Evolutionary conservation across 2,329 filamentous ascomycete species (phyloP).

Genomic region (Epicoccum nigrum): DNA sequence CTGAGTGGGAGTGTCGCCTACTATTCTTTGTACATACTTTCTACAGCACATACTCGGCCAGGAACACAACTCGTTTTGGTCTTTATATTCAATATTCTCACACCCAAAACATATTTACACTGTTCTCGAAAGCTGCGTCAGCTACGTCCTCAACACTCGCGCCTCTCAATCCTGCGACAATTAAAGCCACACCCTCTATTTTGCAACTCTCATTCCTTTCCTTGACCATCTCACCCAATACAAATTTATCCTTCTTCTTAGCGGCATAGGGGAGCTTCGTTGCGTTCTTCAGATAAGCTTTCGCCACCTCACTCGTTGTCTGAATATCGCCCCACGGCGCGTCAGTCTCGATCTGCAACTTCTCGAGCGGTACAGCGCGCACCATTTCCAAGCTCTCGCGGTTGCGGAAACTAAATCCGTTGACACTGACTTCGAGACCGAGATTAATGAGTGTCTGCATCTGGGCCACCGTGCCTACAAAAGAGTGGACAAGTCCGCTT

Average conservation of each 20-base stretch:
- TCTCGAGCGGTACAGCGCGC: constrained; percentile 48
- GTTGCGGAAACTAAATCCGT: constrained; percentile 56
- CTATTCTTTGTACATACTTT: no score
- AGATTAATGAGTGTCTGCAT: constrained; percentile 49
- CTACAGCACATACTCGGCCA: no score
- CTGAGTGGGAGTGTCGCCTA: no score
- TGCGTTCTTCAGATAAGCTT: constrained; percentile 51
- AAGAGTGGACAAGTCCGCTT: constrained; percentile 49
- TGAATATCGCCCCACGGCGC: constrained; percentile 57
- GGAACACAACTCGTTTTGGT: no score
- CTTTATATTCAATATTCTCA: no score
- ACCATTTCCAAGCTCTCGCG: constrained; percentile 53
- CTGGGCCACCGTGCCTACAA: constrained; percentile 49
- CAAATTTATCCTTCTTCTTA: constrained; percentile 60
- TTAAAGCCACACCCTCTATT: constrained; percentile 55
- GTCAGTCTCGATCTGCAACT: constrained; percentile 57
- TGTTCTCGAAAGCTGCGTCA: constrained; percentile 49
- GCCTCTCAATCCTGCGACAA: constrained; percentile 58
- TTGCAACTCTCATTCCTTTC: constrained; percentile 59
- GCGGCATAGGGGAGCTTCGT: constrained; percentile 45
- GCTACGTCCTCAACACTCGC: constrained; percentile 52
- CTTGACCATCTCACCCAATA: constrained; percentile 56
- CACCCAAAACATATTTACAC: constrained; percentile 27
- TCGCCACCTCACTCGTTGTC: constrained; percentile 46
- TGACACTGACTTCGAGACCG: constrained; percentile 56